Base-by-base conservation (phyloP, 2,329 filamentous ascomycete genomes). In the Parastagonospora avenae region DNA sequence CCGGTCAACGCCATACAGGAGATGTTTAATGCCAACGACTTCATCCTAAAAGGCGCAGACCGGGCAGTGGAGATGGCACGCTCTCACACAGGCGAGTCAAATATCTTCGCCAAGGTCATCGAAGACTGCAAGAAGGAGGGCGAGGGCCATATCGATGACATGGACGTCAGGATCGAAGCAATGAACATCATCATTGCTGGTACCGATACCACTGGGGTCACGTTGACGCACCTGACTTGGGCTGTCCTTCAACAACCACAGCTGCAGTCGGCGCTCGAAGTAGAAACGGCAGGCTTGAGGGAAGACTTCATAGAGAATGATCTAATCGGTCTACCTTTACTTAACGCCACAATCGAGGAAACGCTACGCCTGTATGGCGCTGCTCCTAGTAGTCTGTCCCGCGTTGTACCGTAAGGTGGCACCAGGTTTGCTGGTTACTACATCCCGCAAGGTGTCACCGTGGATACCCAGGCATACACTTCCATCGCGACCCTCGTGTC, bases 341-440 rank as follows among this genome's bases (percentile, higher is more conserved):
- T 77, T 2, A 68, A 74, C 30, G 67, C 68, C 0, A 70, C 74
- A 11, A 72, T 77, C 30, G 59, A 74, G n/a, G 76, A 78, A 46
- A 74, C 74, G 1, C 51, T 76, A 0, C 59, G 75, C 8, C 51
- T 76, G 0, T 74, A 73, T 42, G 64, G 67, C 27, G 67, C 72
- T 12, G 73, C 68, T 6, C 72, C 73, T 2, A 67, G 63, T 19
- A 68, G 61, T 40, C 52, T 76, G 4, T 73, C 74, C 3, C 64
- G 75, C n/a, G 66, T 72, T 0, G 68, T 72, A 0, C 74, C 75
- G 3, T 42, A 59, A n/a, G 70, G 68, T 10, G 75, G 75, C 1
- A 63, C 60, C 0, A 64, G 59, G 2, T 59, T 77, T 7, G 63
- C 60, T 3, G 70, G 71, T 4, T 60, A 72, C 39, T 72, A 66